Percentiles rank a stretch among this genome's conserved stretches.
Evolutionary conservation across 192 early-diverging fungal species (phyloP).

Genomic region (Rhizophlyctis rosea): DNA sequence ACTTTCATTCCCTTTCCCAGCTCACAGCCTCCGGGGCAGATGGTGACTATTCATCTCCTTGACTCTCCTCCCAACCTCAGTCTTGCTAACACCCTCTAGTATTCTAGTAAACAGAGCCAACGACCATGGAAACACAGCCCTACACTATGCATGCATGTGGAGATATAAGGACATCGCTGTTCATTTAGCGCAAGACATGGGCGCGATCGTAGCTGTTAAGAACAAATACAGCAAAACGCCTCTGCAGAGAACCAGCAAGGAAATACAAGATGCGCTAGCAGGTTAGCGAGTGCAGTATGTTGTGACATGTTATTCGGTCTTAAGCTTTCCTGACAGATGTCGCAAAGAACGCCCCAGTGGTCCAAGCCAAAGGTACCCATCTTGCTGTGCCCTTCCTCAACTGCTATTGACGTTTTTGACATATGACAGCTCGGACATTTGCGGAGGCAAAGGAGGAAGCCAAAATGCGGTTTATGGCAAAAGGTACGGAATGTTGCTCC

Average conservation of each 20-base stretch:
- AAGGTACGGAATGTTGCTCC: slow-evolving; percentile 6
- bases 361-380: slow-evolving; percentile 19
- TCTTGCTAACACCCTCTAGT: background rate
- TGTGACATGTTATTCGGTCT: background rate
- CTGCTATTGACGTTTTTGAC: background rate
- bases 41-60: slow-evolving; percentile 7
- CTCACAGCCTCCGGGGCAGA: slow-evolving; percentile 12
- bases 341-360: background rate
- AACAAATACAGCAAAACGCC: slow-evolving; percentile 47
- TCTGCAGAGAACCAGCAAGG: slow-evolving; percentile 29
- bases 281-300: slow-evolving; percentile 12
- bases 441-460: slow-evolving; percentile 35
- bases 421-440: slow-evolving; percentile 25
- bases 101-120: slow-evolving; percentile 54
- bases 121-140: slow-evolving; percentile 57
- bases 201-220: slow-evolving; percentile 26
- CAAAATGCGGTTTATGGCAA: slow-evolving; percentile 28
- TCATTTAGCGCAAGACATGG: slow-evolving; percentile 21
- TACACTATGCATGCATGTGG: slow-evolving; percentile 58
- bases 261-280: slow-evolving; percentile 22
- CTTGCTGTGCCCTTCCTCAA: background rate
- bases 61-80: background rate
- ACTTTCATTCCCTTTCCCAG: background rate
- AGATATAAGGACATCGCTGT: slow-evolving; percentile 35
- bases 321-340: background rate